Conservation (phyloP, 805 yeast species). For the Suhomyces prunicola region DNA sequence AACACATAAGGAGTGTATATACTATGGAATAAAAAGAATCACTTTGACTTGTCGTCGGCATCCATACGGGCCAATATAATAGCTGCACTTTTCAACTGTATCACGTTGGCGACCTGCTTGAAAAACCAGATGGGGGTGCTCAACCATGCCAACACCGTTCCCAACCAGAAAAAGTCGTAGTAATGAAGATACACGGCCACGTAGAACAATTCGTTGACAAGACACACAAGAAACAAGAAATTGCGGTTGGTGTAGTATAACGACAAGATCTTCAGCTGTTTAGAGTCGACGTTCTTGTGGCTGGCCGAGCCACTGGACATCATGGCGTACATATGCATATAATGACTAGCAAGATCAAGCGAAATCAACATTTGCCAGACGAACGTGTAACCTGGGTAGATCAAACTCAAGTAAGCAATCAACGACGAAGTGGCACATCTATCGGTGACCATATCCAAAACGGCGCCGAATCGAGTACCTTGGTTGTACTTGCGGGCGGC, state of each 20-base stretch:
- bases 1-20: neutral
- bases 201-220: slow-evolving; percentile 89
- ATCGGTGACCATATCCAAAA: slow-evolving; percentile 97
- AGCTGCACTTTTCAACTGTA: slow-evolving; percentile 87
- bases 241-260: slow-evolving; percentile 83
- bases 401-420: slow-evolving; percentile 76
- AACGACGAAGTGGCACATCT: slow-evolving; percentile 95
- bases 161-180: slow-evolving; percentile 60
- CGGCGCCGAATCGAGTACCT: slow-evolving; percentile 92
- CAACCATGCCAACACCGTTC: slow-evolving; percentile 53
- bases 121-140: slow-evolving; percentile 86
- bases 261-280: slow-evolving; percentile 67
- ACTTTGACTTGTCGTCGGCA: slow-evolving; percentile 46
- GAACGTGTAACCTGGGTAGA: slow-evolving; percentile 68
- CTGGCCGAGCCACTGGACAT: slow-evolving; percentile 72
- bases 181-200: slow-evolving; percentile 81
- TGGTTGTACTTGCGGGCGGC: slow-evolving; percentile 90
- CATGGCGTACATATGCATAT: slow-evolving; percentile 98
- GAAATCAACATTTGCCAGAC: slow-evolving; percentile 82
- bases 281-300: slow-evolving; percentile 78
- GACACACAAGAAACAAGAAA: slow-evolving; percentile 85
- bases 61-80: slow-evolving; percentile 74
- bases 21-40: neutral
- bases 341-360: slow-evolving; percentile 87
- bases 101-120: slow-evolving; percentile 85